A percentile compares a stretch with the other conserved stretches of the same genome.
phyloP scores from a whole-genome alignment of 108 stramenopile species.

The Epipyxis sp. region DNA sequence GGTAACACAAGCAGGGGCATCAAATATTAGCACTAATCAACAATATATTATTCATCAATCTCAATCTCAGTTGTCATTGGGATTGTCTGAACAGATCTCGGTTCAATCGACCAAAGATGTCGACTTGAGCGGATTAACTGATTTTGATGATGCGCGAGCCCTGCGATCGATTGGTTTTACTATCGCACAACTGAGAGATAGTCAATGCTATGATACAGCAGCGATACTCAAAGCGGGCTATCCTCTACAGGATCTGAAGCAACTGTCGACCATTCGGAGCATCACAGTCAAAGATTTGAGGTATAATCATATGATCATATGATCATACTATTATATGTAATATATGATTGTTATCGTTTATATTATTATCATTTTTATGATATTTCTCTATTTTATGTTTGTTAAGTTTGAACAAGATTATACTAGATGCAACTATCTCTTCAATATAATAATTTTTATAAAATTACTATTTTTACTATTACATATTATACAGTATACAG shows the following conservation, averaged over 20 bases:
- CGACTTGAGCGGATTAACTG: neutral
- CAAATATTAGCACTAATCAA: neutral
- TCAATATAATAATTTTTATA: neutral
- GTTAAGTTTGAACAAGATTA: neutral
- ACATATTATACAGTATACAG: neutral
- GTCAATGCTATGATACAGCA: neutral
- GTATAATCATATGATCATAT: neutral
- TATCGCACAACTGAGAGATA: neutral
- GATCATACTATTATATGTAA: neutral
- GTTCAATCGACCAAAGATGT: neutral
- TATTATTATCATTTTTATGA: no score
- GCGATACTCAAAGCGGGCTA: neutral
- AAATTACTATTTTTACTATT: neutral
- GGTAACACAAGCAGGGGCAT: no score
- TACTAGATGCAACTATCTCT: neutral
- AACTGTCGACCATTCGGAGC: neutral
- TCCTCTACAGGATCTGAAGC: neutral
- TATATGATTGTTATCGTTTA: no score
- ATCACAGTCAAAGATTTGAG: neutral
- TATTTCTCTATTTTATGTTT: no score
- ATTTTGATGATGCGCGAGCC: neutral
- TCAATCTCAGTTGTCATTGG: neutral
- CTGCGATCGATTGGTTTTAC: neutral
- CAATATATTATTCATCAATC: neutral
- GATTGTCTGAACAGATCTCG: neutral